Percentiles rank a stretch among this genome's conserved stretches.
Conservation (phyloP, 2,329 filamentous ascomycete species). For the Talaromyces sp. region DNA sequence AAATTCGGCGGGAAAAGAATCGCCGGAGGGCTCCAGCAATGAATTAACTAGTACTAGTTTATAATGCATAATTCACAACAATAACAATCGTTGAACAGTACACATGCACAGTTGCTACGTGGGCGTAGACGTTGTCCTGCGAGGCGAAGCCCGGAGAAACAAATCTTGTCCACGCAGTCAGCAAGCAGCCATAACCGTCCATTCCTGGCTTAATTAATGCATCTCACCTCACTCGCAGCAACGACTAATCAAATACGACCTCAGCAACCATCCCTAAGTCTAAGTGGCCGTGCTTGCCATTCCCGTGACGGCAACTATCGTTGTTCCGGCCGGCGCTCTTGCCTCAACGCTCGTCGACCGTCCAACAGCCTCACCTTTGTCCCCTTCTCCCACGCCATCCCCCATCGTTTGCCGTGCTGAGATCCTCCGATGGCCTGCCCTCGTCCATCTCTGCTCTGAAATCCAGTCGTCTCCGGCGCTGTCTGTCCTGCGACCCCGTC, state of each 20-base stretch:
- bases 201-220: neutral
- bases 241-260: neutral
- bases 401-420: neutral
- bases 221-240: no score
- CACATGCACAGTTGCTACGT: neutral
- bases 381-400: neutral
- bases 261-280: neutral
- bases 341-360: neutral
- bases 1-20: neutral
- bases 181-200: no score
- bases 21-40: no score
- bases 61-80: no score
- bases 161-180: neutral
- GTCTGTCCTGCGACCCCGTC: neutral
- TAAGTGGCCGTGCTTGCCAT: neutral
- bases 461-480: neutral
- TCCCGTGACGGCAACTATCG: slow-evolving; percentile 2
- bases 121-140: neutral
- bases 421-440: neutral
- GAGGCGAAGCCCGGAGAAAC: neutral
- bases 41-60: no score
- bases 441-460: neutral
- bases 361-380: neutral
- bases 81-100: no score
- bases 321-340: slow-evolving; percentile 12